These are phyloP conservation scores for Leishmania turanica DNA, from an alignment of 208 protist species.

Conservation along the genomic window DNA sequence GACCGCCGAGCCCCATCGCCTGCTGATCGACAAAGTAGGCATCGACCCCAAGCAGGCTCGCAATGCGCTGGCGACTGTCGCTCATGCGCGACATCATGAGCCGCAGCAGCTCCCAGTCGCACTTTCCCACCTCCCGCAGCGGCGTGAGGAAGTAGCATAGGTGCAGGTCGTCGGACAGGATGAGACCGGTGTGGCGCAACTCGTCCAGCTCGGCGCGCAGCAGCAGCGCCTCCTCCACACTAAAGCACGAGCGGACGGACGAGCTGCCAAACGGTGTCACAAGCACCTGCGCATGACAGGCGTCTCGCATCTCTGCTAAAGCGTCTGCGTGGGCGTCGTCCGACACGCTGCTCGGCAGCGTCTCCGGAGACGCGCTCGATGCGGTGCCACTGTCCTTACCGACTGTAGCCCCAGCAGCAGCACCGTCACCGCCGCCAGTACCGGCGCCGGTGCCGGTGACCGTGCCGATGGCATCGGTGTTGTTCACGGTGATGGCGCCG, in stretches of 20 bases:
- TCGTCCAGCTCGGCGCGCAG: slow-evolving; percentile 73
- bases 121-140: slow-evolving; percentile 71
- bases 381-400: background rate
- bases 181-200: slow-evolving; percentile 70
- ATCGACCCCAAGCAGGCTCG: slow-evolving; percentile 71
- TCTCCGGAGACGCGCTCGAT: background rate
- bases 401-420: background rate
- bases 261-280: slow-evolving; percentile 78
- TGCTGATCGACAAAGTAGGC: slow-evolving; percentile 75
- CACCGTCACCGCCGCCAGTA: background rate
- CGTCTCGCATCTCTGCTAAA: background rate
- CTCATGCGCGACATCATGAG: slow-evolving; percentile 60
- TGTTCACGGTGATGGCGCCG: background rate
- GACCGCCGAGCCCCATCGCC: slow-evolving; percentile 59
- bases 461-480: background rate
- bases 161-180: slow-evolving; percentile 90
- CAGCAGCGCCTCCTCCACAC: slow-evolving; percentile 74
- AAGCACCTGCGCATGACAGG: slow-evolving; percentile 5
- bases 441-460: background rate
- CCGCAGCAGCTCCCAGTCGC: slow-evolving; percentile 78
- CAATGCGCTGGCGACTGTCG: slow-evolving; percentile 82
- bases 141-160: slow-evolving; percentile 91
- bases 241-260: slow-evolving; percentile 83
- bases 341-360: background rate
- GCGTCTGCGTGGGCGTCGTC: background rate